Evolutionary conservation across 768 basidiomycete genomes (phyloP).

Genomic region (Udeniomyces megalosporus): DNA sequence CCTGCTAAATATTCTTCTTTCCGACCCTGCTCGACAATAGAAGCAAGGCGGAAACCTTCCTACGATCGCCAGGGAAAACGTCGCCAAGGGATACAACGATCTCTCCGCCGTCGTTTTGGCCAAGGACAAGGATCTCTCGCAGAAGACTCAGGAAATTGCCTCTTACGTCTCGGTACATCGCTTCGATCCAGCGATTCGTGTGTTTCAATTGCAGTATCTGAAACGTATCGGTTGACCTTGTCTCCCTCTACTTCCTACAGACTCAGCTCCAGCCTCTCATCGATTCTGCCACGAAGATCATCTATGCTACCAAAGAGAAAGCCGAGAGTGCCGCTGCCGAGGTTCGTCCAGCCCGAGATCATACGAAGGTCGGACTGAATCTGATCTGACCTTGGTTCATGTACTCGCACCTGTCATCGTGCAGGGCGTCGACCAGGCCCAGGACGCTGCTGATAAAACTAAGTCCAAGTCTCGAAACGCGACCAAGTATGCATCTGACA

Average conservation of each 20-base stretch:
- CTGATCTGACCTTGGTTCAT: too few relatives aligned
- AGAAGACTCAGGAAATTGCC: not conserved
- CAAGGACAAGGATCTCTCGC: conserved; percentile 4
- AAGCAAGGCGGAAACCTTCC: conserved; percentile 1
- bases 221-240: not conserved
- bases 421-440: not conserved
- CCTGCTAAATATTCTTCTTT: not conserved
- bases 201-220: too few relatives aligned
- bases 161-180: conserved; percentile 1
- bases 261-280: conserved; percentile 7
- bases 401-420: not conserved
- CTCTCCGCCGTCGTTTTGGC: not conserved
- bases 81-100: conserved; percentile 5
- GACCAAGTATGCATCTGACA: not conserved
- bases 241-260: not conserved
- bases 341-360: not conserved
- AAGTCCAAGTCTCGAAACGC: not conserved
- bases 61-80: not conserved
- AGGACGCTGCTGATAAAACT: not conserved
- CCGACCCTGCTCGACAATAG: not conserved
- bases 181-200: too few relatives aligned
- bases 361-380: too few relatives aligned
- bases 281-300: conserved; percentile 1
- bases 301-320: conserved; percentile 6
- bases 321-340: not conserved